A percentile compares a stretch with the other conserved stretches of the same genome.
These are phyloP conservation scores for Trichosanthes cucumerina DNA, from an alignment of 306 rosid genomes.

Conservation along the genomic window DNA sequence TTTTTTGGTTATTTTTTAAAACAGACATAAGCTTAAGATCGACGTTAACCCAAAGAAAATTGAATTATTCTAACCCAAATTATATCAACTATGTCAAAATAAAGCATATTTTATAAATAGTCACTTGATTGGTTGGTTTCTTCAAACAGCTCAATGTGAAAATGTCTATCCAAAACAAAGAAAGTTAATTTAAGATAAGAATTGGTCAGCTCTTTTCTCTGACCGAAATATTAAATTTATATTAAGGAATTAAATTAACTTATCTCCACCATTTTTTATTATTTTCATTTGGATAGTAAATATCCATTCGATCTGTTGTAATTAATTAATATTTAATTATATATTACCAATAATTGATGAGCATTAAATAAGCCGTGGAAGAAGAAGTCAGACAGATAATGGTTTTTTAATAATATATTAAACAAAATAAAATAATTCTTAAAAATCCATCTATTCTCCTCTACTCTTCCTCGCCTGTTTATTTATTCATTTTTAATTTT, in stretches of 20 bases:
- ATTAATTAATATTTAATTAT: background rate
- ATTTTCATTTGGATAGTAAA: background rate
- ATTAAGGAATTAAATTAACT: background rate
- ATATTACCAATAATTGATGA: conserved; percentile 3
- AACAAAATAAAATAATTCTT: background rate
- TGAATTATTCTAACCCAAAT: background rate
- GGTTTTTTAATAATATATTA: background rate
- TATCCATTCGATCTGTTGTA: background rate
- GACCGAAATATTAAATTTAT: background rate
- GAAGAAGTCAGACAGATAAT: background rate
- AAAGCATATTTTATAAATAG: background rate
- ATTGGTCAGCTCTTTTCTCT: background rate
- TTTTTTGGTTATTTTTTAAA: background rate
- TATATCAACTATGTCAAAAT: background rate
- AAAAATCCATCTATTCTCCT: background rate
- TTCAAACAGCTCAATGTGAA: background rate
- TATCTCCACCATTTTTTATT: background rate
- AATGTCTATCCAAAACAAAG: background rate
- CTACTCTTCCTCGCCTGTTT: background rate
- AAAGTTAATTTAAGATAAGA: background rate
- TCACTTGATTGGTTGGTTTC: background rate
- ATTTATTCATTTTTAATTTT: background rate
- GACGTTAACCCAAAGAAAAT: background rate
- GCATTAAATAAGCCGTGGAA: conserved; percentile 4
- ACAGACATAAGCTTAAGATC: background rate